Percentiles rank a stretch among this genome's conserved stretches.
Evolutionary conservation across 2,329 filamentous ascomycete genomes (phyloP).

Genomic region (Fusarium bulbicola): DNA sequence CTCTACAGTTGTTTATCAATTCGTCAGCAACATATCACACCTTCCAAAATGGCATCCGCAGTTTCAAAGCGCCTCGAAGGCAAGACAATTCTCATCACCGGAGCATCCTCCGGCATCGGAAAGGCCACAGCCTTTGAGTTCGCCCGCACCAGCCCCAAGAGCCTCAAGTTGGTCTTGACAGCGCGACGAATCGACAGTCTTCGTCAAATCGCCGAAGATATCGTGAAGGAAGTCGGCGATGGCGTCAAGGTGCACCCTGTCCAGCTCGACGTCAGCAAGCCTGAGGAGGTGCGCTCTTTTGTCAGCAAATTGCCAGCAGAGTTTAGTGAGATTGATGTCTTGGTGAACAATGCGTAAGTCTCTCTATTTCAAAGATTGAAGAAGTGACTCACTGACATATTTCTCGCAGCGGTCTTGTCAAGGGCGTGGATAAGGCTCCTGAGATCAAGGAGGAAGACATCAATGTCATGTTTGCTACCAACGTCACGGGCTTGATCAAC

Average conservation of each 20-base stretch:
- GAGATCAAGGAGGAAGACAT: constrained; percentile 87
- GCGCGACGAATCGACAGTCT: constrained; percentile 84
- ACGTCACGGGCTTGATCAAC: constrained; percentile 93
- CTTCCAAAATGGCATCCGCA: constrained; percentile 60
- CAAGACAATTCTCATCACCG: constrained; percentile 93
- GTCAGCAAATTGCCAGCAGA: constrained; percentile 78
- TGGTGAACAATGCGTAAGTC: constrained; percentile 95
- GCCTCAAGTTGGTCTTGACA: constrained; percentile 85
- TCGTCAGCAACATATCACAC: background rate
- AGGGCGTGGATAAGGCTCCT: constrained; percentile 85
- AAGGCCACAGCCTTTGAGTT: constrained; percentile 85
- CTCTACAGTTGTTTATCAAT: accelerated
- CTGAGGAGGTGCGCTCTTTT: constrained; percentile 77
- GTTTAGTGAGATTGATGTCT: constrained; percentile 82
- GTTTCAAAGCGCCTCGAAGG: constrained; percentile 84
- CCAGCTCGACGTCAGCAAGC: constrained; percentile 85
- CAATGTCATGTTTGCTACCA: constrained; percentile 87
- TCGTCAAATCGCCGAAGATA: constrained; percentile 78
- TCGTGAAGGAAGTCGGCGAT: constrained; percentile 76
- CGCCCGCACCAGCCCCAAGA: constrained; percentile 80
- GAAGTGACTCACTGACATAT: accelerated
- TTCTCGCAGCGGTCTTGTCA: constrained; percentile 77
- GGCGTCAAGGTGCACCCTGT: constrained; percentile 85
- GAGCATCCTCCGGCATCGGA: constrained; percentile 92
- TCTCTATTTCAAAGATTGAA: accelerated